Conservation (phyloP, 495 filamentous ascomycete species). For the Penicillium simplicissimum region DNA sequence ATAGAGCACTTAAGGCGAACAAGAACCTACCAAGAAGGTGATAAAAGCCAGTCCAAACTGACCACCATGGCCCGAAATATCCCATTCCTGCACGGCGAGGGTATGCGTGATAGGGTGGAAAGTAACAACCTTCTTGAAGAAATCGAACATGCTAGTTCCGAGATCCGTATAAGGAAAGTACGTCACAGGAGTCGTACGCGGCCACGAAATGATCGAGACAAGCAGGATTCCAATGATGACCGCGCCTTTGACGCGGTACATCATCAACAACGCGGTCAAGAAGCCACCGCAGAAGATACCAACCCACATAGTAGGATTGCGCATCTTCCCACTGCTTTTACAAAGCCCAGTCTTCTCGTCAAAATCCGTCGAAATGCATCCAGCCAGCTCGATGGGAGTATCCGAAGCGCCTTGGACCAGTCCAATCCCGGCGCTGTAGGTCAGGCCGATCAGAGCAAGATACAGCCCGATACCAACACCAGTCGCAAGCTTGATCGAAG, state of each 20-base stretch:
- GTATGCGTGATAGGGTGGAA: slow-evolving; percentile 72
- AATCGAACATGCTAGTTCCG: slow-evolving; percentile 69
- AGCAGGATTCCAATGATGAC: slow-evolving; percentile 78
- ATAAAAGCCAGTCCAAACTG: slow-evolving; percentile 78
- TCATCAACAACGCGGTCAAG: slow-evolving; percentile 72
- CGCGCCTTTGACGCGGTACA: slow-evolving; percentile 81
- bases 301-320: slow-evolving; percentile 76
- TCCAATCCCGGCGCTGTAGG: slow-evolving; percentile 77
- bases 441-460: slow-evolving; percentile 76
- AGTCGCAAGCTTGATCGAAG: slow-evolving; percentile 79
- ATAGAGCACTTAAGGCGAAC: slow-evolving; percentile 4
- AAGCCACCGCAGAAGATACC: slow-evolving; percentile 82
- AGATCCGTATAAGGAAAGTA: slow-evolving; percentile 71
- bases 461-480: slow-evolving; percentile 81
- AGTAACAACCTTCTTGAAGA: slow-evolving; percentile 79
- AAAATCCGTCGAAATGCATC: slow-evolving; percentile 50
- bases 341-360: slow-evolving; percentile 50
- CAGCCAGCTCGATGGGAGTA: slow-evolving; percentile 68
- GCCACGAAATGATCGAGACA: slow-evolving; percentile 84
- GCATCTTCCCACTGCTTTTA: slow-evolving; percentile 61
- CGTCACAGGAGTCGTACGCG: slow-evolving; percentile 68
- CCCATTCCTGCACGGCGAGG: slow-evolving; percentile 67
- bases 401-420: slow-evolving; percentile 58
- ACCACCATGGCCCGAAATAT: slow-evolving; percentile 59
- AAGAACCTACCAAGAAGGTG: slow-evolving; percentile 56